These are phyloP conservation scores for Termitomyces bulborhizus DNA, from an alignment of 768 basidiomycete genomes.

Conservation along the genomic window DNA sequence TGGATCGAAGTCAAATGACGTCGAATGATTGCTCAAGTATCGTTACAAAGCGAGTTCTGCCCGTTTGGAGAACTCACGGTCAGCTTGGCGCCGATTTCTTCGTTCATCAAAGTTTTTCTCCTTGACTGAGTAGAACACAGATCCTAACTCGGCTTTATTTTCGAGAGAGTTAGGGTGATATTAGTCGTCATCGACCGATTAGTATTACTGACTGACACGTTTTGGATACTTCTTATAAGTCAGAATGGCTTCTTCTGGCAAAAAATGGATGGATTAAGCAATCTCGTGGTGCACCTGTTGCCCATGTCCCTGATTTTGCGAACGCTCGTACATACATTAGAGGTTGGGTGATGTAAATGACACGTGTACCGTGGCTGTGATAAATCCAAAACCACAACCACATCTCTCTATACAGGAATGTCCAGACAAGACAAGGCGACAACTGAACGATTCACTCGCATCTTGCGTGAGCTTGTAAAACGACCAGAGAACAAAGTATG, in stretches of 20 bases:
- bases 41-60: constrained; percentile 83
- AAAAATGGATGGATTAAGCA: no score
- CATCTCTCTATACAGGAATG: constrained; percentile 17
- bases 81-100: no score
- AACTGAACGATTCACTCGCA: constrained; percentile 71
- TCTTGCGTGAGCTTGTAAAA: constrained; percentile 83
- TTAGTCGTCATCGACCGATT: not conserved
- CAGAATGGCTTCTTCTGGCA: no score
- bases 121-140: constrained; percentile 95
- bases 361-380: not conserved
- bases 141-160: constrained; percentile 78
- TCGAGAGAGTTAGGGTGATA: not conserved
- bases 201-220: constrained; percentile 33
- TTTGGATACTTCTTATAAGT: no score
- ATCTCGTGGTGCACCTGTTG: no score
- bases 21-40: not conserved
- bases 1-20: no score
- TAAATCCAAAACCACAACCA: constrained; percentile 6
- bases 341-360: not conserved
- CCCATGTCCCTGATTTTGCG: no score
- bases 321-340: no score
- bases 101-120: constrained; percentile 49
- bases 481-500: constrained; percentile 89
- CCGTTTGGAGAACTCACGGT: constrained; percentile 75
- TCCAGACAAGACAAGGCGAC: constrained; percentile 77